A percentile compares a stretch with the other conserved stretches of the same genome.
These are phyloP conservation scores for Microbotryum saponariae DNA, from an alignment of 1,284 basidiomycete genomes.

Conservation along the genomic window DNA sequence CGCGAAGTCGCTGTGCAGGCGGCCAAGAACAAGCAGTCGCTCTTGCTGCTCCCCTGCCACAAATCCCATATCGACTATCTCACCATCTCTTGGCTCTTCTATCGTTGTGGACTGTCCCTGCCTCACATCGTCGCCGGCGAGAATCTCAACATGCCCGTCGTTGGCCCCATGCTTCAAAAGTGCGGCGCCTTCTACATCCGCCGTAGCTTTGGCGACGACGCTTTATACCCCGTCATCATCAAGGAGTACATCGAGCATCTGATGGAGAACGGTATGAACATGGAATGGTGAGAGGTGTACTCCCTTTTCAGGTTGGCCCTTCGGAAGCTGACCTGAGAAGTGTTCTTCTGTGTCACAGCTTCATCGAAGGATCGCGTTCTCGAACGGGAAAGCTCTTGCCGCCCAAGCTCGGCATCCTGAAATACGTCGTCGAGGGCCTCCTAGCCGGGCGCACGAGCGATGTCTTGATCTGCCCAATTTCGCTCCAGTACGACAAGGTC, in stretches of 20 bases:
- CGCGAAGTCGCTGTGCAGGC: slow-evolving; percentile 38
- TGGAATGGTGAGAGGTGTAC: slow-evolving; percentile 32
- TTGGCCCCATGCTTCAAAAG: slow-evolving; percentile 39
- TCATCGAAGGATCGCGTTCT: slow-evolving; percentile 42
- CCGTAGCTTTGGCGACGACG: slow-evolving; percentile 39
- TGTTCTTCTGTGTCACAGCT: slow-evolving; percentile 5
- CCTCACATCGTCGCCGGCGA: slow-evolving; percentile 43
- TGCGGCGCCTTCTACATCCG: slow-evolving; percentile 43
- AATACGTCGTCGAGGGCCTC: slow-evolving; percentile 41
- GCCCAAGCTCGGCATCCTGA: slow-evolving; percentile 43
- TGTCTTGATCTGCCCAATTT: slow-evolving; percentile 42
- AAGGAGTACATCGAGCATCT: slow-evolving; percentile 42
- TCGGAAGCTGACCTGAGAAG: neutral
- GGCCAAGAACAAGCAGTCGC: slow-evolving; percentile 38
- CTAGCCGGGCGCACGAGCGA: slow-evolving; percentile 37
- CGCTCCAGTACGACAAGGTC: slow-evolving; percentile 43
- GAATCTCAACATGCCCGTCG: slow-evolving; percentile 37
- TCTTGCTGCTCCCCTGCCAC: slow-evolving; percentile 43
- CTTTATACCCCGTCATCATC: slow-evolving; percentile 41
- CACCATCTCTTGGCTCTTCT: slow-evolving; percentile 32
- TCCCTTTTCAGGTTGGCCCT: neutral
- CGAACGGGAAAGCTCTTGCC: slow-evolving; percentile 43
- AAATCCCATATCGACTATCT: slow-evolving; percentile 40
- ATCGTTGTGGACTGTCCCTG: slow-evolving; percentile 40
- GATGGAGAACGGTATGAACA: slow-evolving; percentile 39